Conservation (phyloP, 371 early-diverging fungal species). For the Lichtheimia ornata region DNA sequence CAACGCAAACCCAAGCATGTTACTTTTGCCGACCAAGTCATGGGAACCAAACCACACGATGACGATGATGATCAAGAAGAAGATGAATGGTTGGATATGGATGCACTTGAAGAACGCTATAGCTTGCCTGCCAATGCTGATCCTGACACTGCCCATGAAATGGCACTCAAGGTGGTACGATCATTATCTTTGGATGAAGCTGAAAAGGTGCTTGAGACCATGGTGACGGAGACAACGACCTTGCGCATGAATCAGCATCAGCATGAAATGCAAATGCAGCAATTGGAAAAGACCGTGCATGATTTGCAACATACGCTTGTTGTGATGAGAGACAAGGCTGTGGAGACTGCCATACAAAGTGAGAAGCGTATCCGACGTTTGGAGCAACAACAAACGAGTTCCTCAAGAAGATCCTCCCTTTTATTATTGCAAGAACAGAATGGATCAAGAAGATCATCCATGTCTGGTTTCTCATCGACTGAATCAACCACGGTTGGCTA, state of each 20-base stretch:
- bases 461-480: background rate
- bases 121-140: slow-evolving; percentile 55
- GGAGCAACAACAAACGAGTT: slow-evolving; percentile 24
- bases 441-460: slow-evolving; percentile 16
- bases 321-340: slow-evolving; percentile 75
- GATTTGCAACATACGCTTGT: slow-evolving; percentile 73
- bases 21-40: slow-evolving; percentile 42
- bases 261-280: slow-evolving; percentile 56
- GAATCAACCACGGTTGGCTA: background rate
- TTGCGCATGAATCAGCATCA: slow-evolving; percentile 64
- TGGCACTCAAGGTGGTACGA: slow-evolving; percentile 65
- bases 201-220: slow-evolving; percentile 67
- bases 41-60: slow-evolving; percentile 39
- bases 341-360: slow-evolving; percentile 70
- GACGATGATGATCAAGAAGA: slow-evolving; percentile 57
- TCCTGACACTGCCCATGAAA: slow-evolving; percentile 60
- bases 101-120: slow-evolving; percentile 56
- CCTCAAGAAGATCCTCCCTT: slow-evolving; percentile 17
- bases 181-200: slow-evolving; percentile 72
- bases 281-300: slow-evolving; percentile 68
- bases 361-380: slow-evolving; percentile 71
- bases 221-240: slow-evolving; percentile 78
- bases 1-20: slow-evolving; percentile 20
- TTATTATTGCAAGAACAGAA: background rate
- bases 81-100: slow-evolving; percentile 49